A percentile compares a stretch with the other conserved stretches of the same genome.
Evolutionary conservation across 257 asterid species (phyloP).

Genomic region (Solanum piurae): DNA sequence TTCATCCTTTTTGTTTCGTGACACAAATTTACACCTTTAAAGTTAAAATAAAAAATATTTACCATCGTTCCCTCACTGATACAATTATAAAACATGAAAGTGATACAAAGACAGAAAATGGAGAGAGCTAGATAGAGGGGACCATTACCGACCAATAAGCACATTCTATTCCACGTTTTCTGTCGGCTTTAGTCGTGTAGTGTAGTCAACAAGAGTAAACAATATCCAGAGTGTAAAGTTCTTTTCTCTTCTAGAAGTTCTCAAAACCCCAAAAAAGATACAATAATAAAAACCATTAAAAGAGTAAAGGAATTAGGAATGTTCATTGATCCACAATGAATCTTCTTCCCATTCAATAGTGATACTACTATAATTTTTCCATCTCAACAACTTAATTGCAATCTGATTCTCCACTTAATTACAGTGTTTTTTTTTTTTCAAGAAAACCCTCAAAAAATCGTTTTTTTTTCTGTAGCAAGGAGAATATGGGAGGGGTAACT

Average conservation of each 20-base stretch:
- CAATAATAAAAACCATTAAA: not conserved
- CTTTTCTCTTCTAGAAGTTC: not conserved
- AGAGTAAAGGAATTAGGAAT: not conserved
- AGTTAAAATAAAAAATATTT: not conserved
- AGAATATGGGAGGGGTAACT: constrained; percentile 82
- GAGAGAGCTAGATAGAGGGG: not conserved
- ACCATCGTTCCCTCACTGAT: not conserved
- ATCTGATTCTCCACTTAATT: not conserved
- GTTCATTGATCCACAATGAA: not conserved
- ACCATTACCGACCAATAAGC: not conserved
- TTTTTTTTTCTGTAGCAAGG: not conserved
- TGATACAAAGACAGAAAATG: not conserved
- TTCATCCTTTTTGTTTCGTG: not conserved
- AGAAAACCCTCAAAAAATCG: not conserved
- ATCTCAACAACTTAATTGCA: not conserved
- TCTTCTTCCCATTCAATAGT: not conserved
- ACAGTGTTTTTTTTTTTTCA: not conserved
- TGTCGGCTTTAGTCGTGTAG: not conserved
- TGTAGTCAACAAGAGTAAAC: not conserved
- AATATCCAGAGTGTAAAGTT: not conserved
- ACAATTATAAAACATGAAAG: not conserved
- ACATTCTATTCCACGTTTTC: not conserved
- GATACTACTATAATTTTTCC: not conserved
- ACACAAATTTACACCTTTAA: not conserved
- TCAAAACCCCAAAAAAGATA: not conserved